phyloP scores from a whole-genome alignment of 2,329 filamentous ascomycete genomes.

The Fusarium buharicum region DNA sequence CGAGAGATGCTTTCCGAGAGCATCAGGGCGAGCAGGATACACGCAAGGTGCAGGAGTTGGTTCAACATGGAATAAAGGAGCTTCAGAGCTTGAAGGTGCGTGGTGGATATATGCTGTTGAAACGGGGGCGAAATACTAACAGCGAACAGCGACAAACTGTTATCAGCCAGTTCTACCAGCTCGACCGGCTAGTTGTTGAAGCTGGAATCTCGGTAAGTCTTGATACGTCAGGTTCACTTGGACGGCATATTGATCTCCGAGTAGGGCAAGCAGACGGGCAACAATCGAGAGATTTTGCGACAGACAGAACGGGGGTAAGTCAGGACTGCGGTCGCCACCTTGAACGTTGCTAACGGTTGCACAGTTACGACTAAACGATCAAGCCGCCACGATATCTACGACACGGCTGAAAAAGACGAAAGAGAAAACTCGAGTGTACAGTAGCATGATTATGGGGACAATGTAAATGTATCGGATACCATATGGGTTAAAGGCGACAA shows the following conservation, averaged over 20 bases:
- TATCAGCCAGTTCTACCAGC: slow-evolving; percentile 93
- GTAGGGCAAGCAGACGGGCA: slow-evolving; percentile 75
- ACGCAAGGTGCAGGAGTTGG: slow-evolving; percentile 82
- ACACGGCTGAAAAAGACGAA: slow-evolving; percentile 17
- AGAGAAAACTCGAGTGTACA: slow-evolving; percentile 39
- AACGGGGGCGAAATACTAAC: slow-evolving; percentile 9
- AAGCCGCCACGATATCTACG: slow-evolving; percentile 8
- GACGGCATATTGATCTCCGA: slow-evolving; percentile 25
- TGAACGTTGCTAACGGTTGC: slow-evolving; percentile 4
- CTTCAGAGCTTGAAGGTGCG: slow-evolving; percentile 89
- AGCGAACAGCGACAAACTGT: slow-evolving; percentile 85
- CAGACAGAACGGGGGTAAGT: slow-evolving; percentile 83
- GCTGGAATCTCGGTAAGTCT: slow-evolving; percentile 76
- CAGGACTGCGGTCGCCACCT: neutral
- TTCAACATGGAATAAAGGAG: slow-evolving; percentile 88
- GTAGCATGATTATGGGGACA: slow-evolving; percentile 38
- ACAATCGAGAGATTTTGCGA: slow-evolving; percentile 73
- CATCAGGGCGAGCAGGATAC: slow-evolving; percentile 77
- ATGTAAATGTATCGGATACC: slow-evolving; percentile 47
- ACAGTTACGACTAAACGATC: slow-evolving; percentile 35
- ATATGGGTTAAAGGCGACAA: slow-evolving; percentile 23
- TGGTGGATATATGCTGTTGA: neutral
- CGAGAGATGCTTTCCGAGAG: slow-evolving; percentile 89
- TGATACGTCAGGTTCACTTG: neutral
- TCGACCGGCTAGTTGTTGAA: slow-evolving; percentile 92